Conservation (phyloP, 805 yeast genomes). For the Geotrichum ghanense region DNA sequence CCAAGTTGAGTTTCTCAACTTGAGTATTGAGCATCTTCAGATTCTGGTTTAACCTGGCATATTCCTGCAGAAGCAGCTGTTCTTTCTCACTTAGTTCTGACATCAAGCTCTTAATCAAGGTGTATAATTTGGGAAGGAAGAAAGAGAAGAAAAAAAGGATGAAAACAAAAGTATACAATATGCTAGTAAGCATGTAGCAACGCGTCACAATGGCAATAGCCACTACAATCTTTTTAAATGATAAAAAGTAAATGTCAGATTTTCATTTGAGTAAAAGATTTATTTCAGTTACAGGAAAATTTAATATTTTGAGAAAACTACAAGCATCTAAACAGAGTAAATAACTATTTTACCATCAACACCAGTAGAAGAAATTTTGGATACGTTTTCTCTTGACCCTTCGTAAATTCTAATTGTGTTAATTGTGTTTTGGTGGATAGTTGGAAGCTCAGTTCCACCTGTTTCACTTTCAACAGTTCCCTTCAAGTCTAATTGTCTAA, state of each 20-base stretch:
- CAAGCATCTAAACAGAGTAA: slow-evolving; percentile 38
- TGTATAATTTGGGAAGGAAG: background rate
- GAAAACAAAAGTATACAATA: no score
- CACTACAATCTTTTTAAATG: no score
- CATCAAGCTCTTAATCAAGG: background rate
- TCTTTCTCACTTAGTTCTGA: background rate
- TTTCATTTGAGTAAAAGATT: no score
- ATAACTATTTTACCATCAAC: slow-evolving; percentile 87
- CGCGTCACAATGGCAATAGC: no score
- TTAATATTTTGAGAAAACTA: no score
- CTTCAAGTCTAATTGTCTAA: slow-evolving; percentile 88
- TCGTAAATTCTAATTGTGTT: slow-evolving; percentile 46
- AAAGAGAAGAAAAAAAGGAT: background rate
- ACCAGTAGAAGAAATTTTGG: slow-evolving; percentile 64
- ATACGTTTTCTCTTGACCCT: slow-evolving; percentile 35
- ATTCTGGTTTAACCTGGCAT: background rate
- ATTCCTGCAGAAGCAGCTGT: background rate
- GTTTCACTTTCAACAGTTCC: slow-evolving; percentile 47
- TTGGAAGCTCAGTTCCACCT: slow-evolving; percentile 40
- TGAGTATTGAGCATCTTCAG: background rate
- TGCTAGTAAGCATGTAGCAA: no score
- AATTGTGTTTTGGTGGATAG: slow-evolving; percentile 86
- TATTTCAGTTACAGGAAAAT: no score
- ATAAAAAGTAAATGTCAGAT: no score
- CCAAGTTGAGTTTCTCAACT: background rate